Conservation (phyloP, 164 flowering plant species). For the Aristolochia californica region DNA sequence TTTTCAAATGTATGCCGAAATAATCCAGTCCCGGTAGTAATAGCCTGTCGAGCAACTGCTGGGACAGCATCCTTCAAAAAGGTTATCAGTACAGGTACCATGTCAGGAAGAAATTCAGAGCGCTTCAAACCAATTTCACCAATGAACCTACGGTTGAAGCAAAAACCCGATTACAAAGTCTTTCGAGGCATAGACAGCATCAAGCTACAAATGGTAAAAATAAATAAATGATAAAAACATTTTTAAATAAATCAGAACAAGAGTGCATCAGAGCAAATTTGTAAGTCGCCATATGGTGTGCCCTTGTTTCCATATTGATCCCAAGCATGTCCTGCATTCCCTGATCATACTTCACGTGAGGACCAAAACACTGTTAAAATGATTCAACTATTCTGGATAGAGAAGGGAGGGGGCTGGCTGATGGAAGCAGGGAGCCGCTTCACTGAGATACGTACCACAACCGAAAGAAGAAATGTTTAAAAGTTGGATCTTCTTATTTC, state of each 20-base stretch:
- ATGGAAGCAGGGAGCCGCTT: too few relatives aligned
- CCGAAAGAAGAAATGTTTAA: too few relatives aligned
- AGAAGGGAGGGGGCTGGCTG: too few relatives aligned
- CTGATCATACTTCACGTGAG: too few relatives aligned
- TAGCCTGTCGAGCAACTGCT: slow-evolving; percentile 83
- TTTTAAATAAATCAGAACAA: background rate
- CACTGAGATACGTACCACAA: too few relatives aligned
- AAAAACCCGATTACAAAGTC: background rate
- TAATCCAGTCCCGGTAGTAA: slow-evolving; percentile 44
- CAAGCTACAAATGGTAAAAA: background rate
- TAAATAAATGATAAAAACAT: background rate
- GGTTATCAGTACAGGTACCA: slow-evolving; percentile 48
- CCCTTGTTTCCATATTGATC: background rate
- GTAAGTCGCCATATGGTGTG: background rate
- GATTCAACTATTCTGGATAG: too few relatives aligned
- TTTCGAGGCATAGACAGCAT: background rate
- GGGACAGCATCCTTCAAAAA: slow-evolving; percentile 65
- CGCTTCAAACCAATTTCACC: slow-evolving; percentile 73
- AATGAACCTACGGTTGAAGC: slow-evolving; percentile 39
- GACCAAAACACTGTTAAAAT: too few relatives aligned
- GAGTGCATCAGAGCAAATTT: background rate
- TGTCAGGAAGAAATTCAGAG: slow-evolving; percentile 54
- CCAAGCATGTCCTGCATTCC: background rate
- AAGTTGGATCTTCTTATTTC: too few relatives aligned
- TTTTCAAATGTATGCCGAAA: slow-evolving; percentile 51